Percentiles rank a stretch among this genome's conserved stretches.
phyloP scores from a whole-genome alignment of 1,284 basidiomycete genomes.

The Ceratobasidium sp. region DNA sequence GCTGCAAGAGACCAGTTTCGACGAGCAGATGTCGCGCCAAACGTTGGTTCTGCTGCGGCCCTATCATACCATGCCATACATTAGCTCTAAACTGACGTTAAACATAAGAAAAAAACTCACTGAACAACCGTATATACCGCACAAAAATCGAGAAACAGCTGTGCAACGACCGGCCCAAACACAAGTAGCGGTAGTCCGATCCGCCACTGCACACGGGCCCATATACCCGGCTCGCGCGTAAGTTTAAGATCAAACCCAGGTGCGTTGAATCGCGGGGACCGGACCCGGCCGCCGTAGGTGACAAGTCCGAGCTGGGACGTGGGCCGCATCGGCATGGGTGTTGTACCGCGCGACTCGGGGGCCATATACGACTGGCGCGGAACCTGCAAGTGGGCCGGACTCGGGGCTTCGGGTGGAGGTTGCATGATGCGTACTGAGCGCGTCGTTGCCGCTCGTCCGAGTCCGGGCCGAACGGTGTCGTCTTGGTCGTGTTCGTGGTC shows the following conservation, averaged over 20 bases:
- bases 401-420: not conserved
- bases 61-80: conserved; percentile 69
- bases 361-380: conserved; percentile 24
- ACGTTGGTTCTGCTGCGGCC: conserved; percentile 75
- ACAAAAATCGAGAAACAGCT: conserved; percentile 87
- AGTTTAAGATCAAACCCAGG: conserved; percentile 75
- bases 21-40: conserved; percentile 75
- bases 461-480: conserved; percentile 30
- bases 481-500: conserved; percentile 28
- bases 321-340: conserved; percentile 38
- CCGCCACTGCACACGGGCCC: conserved; percentile 73
- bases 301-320: conserved; percentile 38
- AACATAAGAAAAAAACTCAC: conserved; percentile 65
- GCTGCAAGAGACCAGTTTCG: conserved; percentile 81
- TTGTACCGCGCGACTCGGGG: conserved; percentile 38
- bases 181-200: conserved; percentile 68
- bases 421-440: conserved; percentile 41
- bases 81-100: not conserved
- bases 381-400: conserved; percentile 1
- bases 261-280: conserved; percentile 71
- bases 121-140: conserved; percentile 80
- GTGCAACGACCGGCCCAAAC: conserved; percentile 77
- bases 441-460: conserved; percentile 25
- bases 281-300: conserved; percentile 20
- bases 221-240: conserved; percentile 70